Base-by-base conservation (phyloP, 441 rosid species). In the Erodium moschatum region DNA sequence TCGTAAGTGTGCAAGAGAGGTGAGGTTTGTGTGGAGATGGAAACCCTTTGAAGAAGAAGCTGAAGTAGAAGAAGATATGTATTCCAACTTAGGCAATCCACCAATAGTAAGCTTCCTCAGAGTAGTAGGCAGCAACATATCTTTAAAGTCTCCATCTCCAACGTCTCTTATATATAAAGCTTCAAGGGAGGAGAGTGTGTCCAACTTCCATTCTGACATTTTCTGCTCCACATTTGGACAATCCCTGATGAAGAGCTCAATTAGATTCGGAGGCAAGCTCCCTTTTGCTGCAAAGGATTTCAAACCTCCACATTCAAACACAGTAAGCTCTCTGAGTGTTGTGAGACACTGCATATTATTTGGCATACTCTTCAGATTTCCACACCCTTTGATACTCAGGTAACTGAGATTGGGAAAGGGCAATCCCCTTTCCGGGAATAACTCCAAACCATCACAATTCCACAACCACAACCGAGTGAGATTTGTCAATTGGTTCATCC, bases 221-320 rank as follows among this genome's bases (percentile, higher is more conserved):
- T n/a, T 4, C 7, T 2, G 19, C 58, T 50, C n/a, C 18, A 50
- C 16, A 50, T 50, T n/a, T 50, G 58, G 16, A 50, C 58, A 50
- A 0, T 50, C 0, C 0, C 0, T 0, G 18, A 50, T 50, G 0
- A 0, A 0, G 16, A 50, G 58, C 13, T 50, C 0, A 50, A 3
- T n/a, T 13, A 68, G 48, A 0, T 67, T 77, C 11, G 76, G 67
- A 9, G 78, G 75, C 56, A 79, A 77, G 3, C 79, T 76, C 6
- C 68, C 74, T 67, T 35, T 2, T 0, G 1, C 69, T 7, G 75
- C 75, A 61, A 79, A 73, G 11, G 76, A 76, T 38, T 13, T 10
- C 33, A 76, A 33, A 52, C 62, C 16, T 9, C 62, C 66, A 48
- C 27, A 24, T 0, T 24, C 27, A 24, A 24, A 0, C 27, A 80